Conservation (phyloP, 2,329 filamentous ascomycete genomes). For the Aspergillus aculeatinus region DNA sequence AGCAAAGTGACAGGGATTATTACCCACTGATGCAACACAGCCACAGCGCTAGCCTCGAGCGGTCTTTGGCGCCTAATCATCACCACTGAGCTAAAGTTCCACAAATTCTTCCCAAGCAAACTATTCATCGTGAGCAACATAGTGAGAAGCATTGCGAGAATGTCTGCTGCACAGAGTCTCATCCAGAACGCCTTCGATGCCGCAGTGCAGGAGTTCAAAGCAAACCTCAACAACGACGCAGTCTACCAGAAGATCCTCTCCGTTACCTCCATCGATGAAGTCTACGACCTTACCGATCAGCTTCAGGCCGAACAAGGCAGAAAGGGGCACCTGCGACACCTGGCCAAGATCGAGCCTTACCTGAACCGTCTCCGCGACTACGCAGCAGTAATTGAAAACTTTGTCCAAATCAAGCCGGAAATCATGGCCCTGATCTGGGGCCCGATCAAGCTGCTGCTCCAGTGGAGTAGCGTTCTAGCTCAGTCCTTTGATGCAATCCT, state of each 20-base stretch:
- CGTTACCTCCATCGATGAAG: background rate
- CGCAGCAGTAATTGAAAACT: background rate
- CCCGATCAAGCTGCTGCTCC: conserved; percentile 5
- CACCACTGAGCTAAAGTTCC: no score
- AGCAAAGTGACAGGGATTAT: no score
- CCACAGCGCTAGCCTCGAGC: no score
- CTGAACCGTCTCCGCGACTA: conserved; percentile 1
- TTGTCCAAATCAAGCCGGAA: conserved; percentile 2
- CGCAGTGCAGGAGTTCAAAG: no score
- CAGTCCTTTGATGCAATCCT: background rate
- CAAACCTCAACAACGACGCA: no score
- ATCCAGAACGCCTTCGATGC: no score
- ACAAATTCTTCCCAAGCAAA: no score
- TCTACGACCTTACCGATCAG: background rate
- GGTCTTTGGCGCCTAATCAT: no score
- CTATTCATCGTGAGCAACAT: no score
- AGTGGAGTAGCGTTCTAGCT: background rate
- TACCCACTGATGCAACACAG: no score
- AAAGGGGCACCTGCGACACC: background rate
- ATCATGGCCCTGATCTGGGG: conserved; percentile 3
- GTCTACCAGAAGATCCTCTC: background rate
- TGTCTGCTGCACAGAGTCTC: no score
- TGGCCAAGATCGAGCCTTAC: background rate
- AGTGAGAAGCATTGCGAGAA: no score
- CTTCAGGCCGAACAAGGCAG: background rate